Base-by-base conservation (phyloP, 148 eudicot species). In the Hydrangea macrophylla region DNA sequence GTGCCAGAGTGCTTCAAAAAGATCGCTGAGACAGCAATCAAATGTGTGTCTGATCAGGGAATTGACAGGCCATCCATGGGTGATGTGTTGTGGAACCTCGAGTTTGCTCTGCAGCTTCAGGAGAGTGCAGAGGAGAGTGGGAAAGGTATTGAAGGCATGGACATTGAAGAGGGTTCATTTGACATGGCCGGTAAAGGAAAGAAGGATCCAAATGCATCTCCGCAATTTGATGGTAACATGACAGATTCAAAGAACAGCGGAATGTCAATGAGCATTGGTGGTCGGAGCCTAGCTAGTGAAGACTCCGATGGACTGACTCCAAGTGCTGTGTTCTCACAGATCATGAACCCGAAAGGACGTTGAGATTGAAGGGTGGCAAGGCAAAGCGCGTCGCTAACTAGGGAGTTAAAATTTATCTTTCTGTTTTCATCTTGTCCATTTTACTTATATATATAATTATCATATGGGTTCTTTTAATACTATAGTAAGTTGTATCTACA, bases 61-160 rank as follows among this genome's bases (percentile, higher is more conserved):
- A 88, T 82, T 18, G 95, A 93, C 25, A 74, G 98, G 75, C 98
- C 98, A 18, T 93, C 98, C 0, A 93, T 93, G 96, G 98, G 98
- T 1, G 98, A 93, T 68, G 98, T 93, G 32, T 64, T 93, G 73
- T 93, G 98, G 98, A 90, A 88, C 80, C 86, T 93, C 4, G 98
- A 93, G 69, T 93, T 93, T 75, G 89, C 98, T 22, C 81, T 93
- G 60, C 98, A 93, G 60, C 85, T 93, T 11, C 98, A 93, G 75
- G 98, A 88, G 79, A 86, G 95, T 48, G 98, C 92, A 0, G 98
- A 90, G 73, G 96, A 88, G 50, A 82, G 77, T 51, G 88, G 92
- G 3, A 81, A 76, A 70, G 92, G 76, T 40, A 66, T 84, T 4
- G 88, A 86, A 31, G 86, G 76, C 57, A 57, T 83, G 74, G 94